Conservation (phyloP, 768 basidiomycete species). For the Amanita exitialis region DNA sequence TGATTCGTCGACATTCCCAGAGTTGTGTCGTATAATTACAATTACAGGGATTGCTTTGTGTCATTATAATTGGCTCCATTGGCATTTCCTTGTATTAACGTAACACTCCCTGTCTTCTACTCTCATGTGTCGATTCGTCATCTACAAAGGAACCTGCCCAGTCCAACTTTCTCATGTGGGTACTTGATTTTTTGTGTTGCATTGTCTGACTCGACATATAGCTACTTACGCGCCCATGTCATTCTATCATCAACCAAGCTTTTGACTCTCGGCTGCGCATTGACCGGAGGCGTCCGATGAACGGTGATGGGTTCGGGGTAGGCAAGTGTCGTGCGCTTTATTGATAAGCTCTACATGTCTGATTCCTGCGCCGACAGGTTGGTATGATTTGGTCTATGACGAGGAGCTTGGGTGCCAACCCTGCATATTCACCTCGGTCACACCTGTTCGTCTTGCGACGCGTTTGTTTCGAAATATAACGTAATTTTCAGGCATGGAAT, state of each 20-base stretch:
- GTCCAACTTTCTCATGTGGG: conserved; percentile 83
- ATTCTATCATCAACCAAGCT: conserved; percentile 96
- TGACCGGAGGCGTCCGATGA: conserved; percentile 77
- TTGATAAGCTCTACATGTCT: background rate
- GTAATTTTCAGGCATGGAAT: conserved; percentile 74
- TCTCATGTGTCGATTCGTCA: conserved; percentile 81
- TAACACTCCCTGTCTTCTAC: background rate
- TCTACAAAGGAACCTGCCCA: conserved; percentile 92
- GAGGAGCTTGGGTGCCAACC: conserved; percentile 80
- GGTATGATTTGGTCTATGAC: conserved; percentile 87
- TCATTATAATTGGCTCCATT: background rate
- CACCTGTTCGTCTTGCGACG: conserved; percentile 49
- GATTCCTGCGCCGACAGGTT: conserved; percentile 38
- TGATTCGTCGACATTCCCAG: conserved; percentile 15
- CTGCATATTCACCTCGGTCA: conserved; percentile 93
- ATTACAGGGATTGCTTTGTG: background rate
- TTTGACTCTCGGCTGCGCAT: conserved; percentile 87
- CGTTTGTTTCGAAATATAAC: background rate
- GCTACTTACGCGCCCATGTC: conserved; percentile 89
- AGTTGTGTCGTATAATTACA: background rate
- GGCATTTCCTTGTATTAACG: background rate
- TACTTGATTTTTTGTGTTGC: conserved; percentile 5
- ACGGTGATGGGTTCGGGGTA: conserved; percentile 94
- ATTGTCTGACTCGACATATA: conserved; percentile 17
- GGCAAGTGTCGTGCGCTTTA: conserved; percentile 34